Evolutionary conservation across 257 asterid species (phyloP).

Genomic region (Nicotiana noctiflora): DNA sequence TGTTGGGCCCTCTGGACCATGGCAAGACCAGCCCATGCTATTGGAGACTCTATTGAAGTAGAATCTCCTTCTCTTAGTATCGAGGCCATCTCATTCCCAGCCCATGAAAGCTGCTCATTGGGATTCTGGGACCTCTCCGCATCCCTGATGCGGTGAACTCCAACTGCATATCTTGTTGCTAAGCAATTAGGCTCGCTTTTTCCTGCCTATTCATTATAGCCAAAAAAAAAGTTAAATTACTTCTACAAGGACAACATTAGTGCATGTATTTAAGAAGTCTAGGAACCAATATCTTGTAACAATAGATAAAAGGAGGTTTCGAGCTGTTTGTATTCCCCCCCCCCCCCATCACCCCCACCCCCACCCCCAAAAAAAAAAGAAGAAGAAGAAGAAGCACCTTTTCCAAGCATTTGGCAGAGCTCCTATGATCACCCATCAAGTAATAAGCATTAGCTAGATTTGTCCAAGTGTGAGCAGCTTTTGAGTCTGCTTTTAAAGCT

Average conservation of each 20-base stretch:
- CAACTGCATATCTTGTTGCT: constrained; percentile 88
- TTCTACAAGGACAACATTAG: constrained; percentile 7
- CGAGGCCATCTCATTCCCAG: constrained; percentile 98
- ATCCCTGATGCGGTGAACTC: constrained; percentile 83
- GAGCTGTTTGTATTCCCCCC: no score
- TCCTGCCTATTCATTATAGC: constrained; percentile 58
- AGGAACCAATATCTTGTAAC: background rate
- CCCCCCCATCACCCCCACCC: no score
- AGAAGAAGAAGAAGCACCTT: constrained; percentile 35
- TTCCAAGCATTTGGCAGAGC: constrained; percentile 87
- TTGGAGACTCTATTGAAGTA: constrained; percentile 55
- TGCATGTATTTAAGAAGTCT: background rate
- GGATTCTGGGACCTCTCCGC: constrained; percentile 96
- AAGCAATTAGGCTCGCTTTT: constrained; percentile 94
- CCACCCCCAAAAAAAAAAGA: no score
- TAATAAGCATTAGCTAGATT: constrained; percentile 85
- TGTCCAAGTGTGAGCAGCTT: constrained; percentile 84
- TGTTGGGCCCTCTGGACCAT: constrained; percentile 92
- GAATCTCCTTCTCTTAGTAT: constrained; percentile 90
- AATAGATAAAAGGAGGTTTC: background rate
- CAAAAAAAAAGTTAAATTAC: background rate
- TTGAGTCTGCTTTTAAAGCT: constrained; percentile 74
- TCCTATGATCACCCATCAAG: constrained; percentile 77
- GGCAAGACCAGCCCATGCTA: constrained; percentile 97
- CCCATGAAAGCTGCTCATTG: constrained; percentile 93